Base-by-base conservation (phyloP, 306 rosid genomes). In the Canavalia gladiata region DNA sequence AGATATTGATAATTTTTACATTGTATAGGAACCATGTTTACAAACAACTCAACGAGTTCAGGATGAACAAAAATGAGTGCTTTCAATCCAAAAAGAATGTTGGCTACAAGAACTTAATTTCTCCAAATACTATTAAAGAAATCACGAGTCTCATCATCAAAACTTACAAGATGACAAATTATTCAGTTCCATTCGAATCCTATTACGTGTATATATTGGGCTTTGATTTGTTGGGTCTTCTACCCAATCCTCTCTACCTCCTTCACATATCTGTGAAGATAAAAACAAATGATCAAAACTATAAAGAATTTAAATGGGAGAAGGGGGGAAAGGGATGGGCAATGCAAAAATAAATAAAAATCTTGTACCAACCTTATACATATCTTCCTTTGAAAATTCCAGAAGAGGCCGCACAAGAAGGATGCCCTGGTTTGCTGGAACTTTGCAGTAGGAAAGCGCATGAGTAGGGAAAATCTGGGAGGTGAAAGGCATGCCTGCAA, bases 141-240 rank as follows among this genome's bases (percentile, higher is more conserved):
- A 69, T 79, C 46, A 76, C 42, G 50, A 45, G 66, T 55, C 56
- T 74, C 45, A 57, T 66, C 34, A 68, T 47, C 56, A 71, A 55
- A 80, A 88, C 94, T 91, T 88, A 93, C 98, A 18, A n/a, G 96
- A 85, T 72, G 94, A 80, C 28, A 72, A 58, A 75, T 87, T 84
- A 71, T 83, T 86, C 55, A 95, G 80, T 50, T 84, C 91, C 89
- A 85, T 84, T 9, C 94, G 86, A 72, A 93, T 95, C 84, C 99
- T 93, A 84, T 95, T 93, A 42, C 98, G 96, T 51, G 94, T 87
- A 87, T 86, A 95, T 82, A 89, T 63, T 63, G 74, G 78, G 80
- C 91, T 93, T 80, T 82, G 91, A 83, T 95, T 95, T 29, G 98
- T 90, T 60, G 98, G 98, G 84, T 95, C 99, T 88, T 95, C 98